Conservation (phyloP, 2,329 filamentous ascomycete species). For the Sporothrix phasma region DNA sequence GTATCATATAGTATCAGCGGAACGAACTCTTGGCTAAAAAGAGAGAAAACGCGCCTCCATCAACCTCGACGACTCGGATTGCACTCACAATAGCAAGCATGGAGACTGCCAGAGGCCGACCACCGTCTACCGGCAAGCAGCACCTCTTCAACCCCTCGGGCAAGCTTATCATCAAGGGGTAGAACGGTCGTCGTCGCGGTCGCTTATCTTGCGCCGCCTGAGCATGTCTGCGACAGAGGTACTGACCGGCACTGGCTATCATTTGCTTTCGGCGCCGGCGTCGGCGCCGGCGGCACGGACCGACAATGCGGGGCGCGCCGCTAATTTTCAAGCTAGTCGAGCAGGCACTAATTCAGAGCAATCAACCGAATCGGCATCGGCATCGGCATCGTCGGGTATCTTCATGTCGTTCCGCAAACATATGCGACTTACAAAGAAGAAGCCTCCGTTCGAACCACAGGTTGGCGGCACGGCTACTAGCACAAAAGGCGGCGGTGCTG, state of each 20-base stretch:
- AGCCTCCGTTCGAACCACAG: background rate
- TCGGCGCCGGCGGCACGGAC: background rate
- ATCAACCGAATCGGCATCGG: background rate
- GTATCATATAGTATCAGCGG: too few species aligned
- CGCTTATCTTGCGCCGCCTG: background rate
- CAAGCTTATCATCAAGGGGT: background rate
- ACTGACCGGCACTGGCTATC: background rate
- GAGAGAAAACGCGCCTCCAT: background rate
- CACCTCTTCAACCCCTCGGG: background rate
- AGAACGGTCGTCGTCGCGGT: conserved; percentile 7
- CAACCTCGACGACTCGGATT: background rate
- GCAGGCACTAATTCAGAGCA: background rate
- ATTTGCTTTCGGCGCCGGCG: background rate
- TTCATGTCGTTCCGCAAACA: conserved; percentile 6
- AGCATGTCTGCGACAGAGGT: background rate
- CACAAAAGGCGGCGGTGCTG: background rate
- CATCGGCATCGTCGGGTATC: background rate
- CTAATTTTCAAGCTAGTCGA: background rate
- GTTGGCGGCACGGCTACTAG: background rate
- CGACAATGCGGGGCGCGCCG: background rate
- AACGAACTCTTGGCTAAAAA: too few species aligned
- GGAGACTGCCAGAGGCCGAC: background rate
- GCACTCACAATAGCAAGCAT: background rate
- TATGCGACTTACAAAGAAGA: background rate
- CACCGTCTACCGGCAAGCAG: background rate